Base-by-base conservation (phyloP, 164 flowering plant genomes). In the Chloranthus sessilifolius region DNA sequence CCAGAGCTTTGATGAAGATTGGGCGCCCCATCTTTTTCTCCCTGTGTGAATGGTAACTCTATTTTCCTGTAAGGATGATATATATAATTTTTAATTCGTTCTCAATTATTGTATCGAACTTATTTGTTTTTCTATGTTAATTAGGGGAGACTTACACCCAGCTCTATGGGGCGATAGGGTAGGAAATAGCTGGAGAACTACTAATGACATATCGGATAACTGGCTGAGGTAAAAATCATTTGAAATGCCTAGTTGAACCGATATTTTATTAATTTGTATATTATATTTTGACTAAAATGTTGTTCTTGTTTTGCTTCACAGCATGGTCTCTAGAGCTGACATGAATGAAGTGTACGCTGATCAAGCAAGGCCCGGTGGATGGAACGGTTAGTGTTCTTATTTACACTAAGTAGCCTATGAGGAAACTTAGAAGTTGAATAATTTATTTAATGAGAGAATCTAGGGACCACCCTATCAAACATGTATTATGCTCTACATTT, bases 121-220 rank as follows among this genome's bases (percentile, higher is more conserved):
- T n/a, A 8, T n/a, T n/a, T n/a, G n/a, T 31, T 47, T 15, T 34
- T n/a, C 12, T 15, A 26, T 46, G 21, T 49, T 35, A 31, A 11
- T 21, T 21, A 77, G 84, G 91, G 91, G 91, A 52, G 79, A 78
- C 35, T 2, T 67, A 65, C 74, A 83, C 47, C 91, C 87, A 26
- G 82, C 87, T 42, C 28, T 60, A 6, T 83, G 91, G 91, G 91
- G 78, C 50, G 61, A 58, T 17, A 52, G 38, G 24, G 61, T 80
- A 5, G 84, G 84, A 56, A 83, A 81, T 54, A 81, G 87, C 58
- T 83, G 91, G 91, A 74, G 91, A 67, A 83, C 91, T 15, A 83
- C 91, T 3, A 48, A 51, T 59, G 91, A 83, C 54, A 83, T 83
- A 24, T 0, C 40, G 15, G 91, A 83, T 70, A 63, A 41, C 0